phyloP scores from a whole-genome alignment of 2,329 filamentous ascomycete species.

The Penicillium rolfsii region DNA sequence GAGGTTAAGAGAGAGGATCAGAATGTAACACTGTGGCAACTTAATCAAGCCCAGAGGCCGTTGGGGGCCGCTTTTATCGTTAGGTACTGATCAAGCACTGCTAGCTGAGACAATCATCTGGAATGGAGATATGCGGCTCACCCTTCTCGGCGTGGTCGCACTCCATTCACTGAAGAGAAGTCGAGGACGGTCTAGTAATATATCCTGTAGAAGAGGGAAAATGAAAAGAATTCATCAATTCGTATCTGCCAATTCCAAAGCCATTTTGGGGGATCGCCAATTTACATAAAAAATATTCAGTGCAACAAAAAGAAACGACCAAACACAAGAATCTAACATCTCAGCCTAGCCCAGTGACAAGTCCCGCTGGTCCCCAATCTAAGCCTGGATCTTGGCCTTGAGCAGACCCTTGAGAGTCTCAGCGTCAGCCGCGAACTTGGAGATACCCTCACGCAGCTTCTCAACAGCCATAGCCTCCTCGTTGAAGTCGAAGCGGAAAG shows the following conservation, averaged over 20 bases:
- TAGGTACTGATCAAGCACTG: no score
- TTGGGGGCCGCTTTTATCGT: no score
- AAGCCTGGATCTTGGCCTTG: slow-evolving; percentile 74
- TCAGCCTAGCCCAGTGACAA: not conserved
- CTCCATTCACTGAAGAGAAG: no score
- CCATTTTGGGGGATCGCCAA: slow-evolving; percentile 31
- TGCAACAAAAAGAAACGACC: slow-evolving; percentile 4
- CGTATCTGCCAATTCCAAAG: slow-evolving; percentile 33
- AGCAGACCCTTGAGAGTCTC: slow-evolving; percentile 91
- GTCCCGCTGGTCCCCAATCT: slow-evolving; percentile 20
- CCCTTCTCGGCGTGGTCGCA: no score
- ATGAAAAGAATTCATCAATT: slow-evolving; percentile 30
- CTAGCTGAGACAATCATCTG: no score
- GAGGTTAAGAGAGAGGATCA: no score
- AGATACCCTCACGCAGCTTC: slow-evolving; percentile 99
- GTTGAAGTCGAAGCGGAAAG: slow-evolving; percentile 99
- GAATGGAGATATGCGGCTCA: no score
- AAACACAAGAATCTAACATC: slow-evolving; percentile 14
- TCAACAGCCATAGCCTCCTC: slow-evolving; percentile 99
- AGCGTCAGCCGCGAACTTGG: slow-evolving; percentile 97
- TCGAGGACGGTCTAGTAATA: not conserved
- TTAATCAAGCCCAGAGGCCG: no score
- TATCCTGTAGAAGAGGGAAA: not conserved
- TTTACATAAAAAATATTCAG: slow-evolving; percentile 24
- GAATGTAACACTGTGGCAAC: no score